Evolutionary conservation across 2,329 filamentous ascomycete genomes (phyloP), one percentile per base, ranked within the genome.

Genomic region (Falciphora oryzae): DNA sequence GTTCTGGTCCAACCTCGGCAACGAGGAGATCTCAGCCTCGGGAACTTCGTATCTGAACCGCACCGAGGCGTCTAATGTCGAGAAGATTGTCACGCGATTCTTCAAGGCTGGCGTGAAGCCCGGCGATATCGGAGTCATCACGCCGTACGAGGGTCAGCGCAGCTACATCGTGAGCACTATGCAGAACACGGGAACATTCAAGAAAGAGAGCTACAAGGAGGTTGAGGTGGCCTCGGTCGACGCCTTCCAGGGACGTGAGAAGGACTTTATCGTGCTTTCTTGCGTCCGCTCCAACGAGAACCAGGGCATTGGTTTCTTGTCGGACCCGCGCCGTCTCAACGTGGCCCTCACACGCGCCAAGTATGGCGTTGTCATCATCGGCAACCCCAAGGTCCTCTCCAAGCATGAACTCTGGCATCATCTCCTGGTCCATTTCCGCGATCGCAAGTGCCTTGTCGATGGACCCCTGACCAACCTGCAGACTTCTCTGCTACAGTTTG

Each of bases 141-240:
- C 95, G 22, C 95, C 95, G 64, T 99, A 99, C 76, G 95, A 99
- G 79, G 95, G 95, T 65, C 95, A 99, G 79, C 90, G 95, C 73
- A 97, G 93, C 78, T 99, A 97, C 75, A 93, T 99, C 69, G 95
- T 99, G 66, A 96, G 92, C 74, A 97, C 94, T n/a, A 98, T 99
- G 94, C 95, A 99, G 78, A 93, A 94, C 68, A 95, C 91, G 16
- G 95, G 95, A 63, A 96, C 92, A 0, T 97, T 96, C 82, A 97
- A 96, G 81, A 99, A 99, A 80, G 95, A 99, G 75, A 87, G 90
- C 71, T 99, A 99, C 83, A 98, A 98, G 79, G 94, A 98, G 73
- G 94, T 99, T 29, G 95, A 99, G 76, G 95, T 99, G 57, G 95
- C 95, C 5, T 98, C 94, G 0, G 95, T 99, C 53, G 95, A 99